A percentile compares a stretch with the other conserved stretches of the same genome.
These are phyloP conservation scores for Cytospora piceicola DNA, from an alignment of 2,329 filamentous ascomycete species.

Conservation along the genomic window DNA sequence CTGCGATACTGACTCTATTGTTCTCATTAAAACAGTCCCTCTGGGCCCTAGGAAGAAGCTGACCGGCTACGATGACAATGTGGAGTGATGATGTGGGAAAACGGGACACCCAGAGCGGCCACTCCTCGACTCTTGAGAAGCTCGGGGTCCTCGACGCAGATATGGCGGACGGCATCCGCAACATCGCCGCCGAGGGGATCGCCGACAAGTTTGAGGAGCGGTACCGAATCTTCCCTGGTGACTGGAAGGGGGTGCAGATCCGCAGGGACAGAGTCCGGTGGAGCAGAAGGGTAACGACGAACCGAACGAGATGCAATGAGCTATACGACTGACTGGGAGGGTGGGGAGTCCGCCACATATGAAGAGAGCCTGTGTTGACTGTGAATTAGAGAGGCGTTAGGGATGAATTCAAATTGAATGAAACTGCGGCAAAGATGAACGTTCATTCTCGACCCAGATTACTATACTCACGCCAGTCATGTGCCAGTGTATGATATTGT, in stretches of 20 bases:
- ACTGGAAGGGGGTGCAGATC: slow-evolving; percentile 11
- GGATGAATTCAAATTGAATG: slow-evolving; percentile 13
- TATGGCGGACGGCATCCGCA: slow-evolving; percentile 21
- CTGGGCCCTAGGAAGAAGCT: slow-evolving; percentile 62
- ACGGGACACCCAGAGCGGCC: slow-evolving; percentile 12
- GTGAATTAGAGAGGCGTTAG: slow-evolving; percentile 35
- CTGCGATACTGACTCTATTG: background rate
- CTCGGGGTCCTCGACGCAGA: slow-evolving; percentile 1
- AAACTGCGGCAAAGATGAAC: background rate
- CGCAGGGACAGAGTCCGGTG: slow-evolving; percentile 14
- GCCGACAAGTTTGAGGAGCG: slow-evolving; percentile 17
- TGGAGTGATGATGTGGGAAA: slow-evolving; percentile 30
- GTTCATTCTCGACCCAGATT: background rate
- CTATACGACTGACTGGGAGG: background rate
- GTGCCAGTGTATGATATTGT: background rate
- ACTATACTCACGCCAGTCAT: background rate
- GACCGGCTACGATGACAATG: slow-evolving; percentile 63
- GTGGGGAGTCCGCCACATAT: background rate
- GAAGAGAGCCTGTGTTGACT: slow-evolving; percentile 25
- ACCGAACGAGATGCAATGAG: background rate
- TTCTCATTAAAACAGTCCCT: slow-evolving; percentile 50
- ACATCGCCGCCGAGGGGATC: slow-evolving; percentile 24
- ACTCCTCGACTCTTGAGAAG: slow-evolving; percentile 19
- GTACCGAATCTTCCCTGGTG: slow-evolving; percentile 13
- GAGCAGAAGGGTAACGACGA: slow-evolving; percentile 11